These are phyloP conservation scores for Tuctoria greenei DNA, from an alignment of 176 grass and related monocot species.

Conservation along the genomic window DNA sequence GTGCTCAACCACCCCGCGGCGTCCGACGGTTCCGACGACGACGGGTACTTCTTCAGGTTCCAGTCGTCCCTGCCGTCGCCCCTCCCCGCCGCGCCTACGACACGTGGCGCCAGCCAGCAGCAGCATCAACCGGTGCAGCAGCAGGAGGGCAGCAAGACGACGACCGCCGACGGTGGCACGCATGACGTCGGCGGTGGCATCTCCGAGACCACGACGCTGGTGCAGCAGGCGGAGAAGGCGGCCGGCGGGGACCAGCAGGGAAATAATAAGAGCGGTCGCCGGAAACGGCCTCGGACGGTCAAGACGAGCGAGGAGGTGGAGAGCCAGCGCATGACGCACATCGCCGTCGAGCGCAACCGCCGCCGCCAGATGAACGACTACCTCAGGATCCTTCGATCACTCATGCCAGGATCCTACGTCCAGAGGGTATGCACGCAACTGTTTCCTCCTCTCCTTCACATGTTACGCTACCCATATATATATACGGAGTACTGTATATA, in stretches of 20 bases:
- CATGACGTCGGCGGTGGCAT: conserved; percentile 33
- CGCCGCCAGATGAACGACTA: conserved; percentile 86
- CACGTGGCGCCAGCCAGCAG: conserved; percentile 10
- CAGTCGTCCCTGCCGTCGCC: conserved; percentile 34
- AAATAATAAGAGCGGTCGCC: conserved; percentile 50
- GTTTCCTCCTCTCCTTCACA: too few species aligned
- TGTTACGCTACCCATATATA: too few species aligned
- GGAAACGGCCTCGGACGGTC: conserved; percentile 62
- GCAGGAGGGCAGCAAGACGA: conserved; percentile 42
- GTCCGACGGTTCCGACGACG: conserved; percentile 1
- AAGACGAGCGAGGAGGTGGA: conserved; percentile 88
- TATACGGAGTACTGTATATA: too few species aligned
- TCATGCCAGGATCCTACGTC: conserved; percentile 88
- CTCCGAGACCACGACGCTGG: conserved; percentile 51
- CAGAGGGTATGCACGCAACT: conserved; percentile 49
- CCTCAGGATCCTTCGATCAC: conserved; percentile 64
- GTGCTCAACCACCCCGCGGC: conserved; percentile 58
- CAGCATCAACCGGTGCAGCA: neutral
- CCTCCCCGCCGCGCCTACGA: too few species aligned
- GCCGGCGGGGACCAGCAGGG: conserved; percentile 9
- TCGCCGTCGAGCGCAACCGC: conserved; percentile 87
- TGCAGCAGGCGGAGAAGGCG: conserved; percentile 29
- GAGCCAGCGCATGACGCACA: conserved; percentile 94
- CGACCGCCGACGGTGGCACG: too few species aligned
- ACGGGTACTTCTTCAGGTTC: conserved; percentile 74